phyloP scores from a whole-genome alignment of 257 asterid species.

The Phtheirospermum japonicum region DNA sequence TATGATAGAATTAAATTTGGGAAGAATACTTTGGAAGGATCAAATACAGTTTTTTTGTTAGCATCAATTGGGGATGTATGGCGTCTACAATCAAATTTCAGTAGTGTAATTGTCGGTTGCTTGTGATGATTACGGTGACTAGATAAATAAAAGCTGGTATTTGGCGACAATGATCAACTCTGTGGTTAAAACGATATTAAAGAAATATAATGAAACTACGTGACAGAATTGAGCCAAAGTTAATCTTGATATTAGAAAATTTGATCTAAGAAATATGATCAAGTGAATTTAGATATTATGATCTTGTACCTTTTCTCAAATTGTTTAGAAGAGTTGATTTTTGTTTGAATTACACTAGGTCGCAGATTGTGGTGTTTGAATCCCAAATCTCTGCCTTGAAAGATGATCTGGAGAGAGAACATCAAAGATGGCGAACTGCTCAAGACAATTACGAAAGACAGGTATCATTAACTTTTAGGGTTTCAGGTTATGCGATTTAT shows the following conservation, averaged over 20 bases:
- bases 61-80: too few relatives aligned
- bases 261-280: not conserved
- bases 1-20: too few relatives aligned
- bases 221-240: too few relatives aligned
- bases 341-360: constrained; percentile 38
- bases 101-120: too few relatives aligned
- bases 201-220: too few relatives aligned
- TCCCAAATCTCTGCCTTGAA: constrained; percentile 57
- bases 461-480: constrained; percentile 36
- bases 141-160: too few relatives aligned
- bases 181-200: too few relatives aligned
- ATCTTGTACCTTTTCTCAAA: not conserved
- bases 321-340: constrained; percentile 13
- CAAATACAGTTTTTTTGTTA: too few relatives aligned
- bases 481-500: constrained; percentile 14
- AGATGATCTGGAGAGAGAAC: constrained; percentile 82
- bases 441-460: constrained; percentile 93
- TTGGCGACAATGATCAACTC: too few relatives aligned
- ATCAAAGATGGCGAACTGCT: constrained; percentile 67
- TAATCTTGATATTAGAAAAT: not conserved
- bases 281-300: constrained; percentile 6
- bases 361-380: constrained; percentile 62
- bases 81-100: too few relatives aligned
- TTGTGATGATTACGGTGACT: too few relatives aligned
- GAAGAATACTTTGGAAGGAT: too few relatives aligned